Percentiles rank a stretch among this genome's conserved stretches.
These are phyloP conservation scores for Nakaseomyces nivariensis DNA, from an alignment of 1,139 yeast species.

Conservation along the genomic window DNA sequence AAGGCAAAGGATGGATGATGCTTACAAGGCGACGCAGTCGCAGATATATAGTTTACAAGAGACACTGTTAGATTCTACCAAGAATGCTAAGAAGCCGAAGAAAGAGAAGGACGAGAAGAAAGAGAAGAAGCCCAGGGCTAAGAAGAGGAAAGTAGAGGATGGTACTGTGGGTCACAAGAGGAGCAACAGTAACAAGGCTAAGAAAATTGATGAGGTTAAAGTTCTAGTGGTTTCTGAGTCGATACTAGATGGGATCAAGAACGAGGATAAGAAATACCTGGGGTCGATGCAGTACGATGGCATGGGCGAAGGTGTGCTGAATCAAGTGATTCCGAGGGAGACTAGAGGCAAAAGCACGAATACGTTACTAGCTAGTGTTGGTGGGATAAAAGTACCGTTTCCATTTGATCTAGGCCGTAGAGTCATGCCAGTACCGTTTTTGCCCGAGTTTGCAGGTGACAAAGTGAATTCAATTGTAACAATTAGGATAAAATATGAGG, in stretches of 20 bases:
- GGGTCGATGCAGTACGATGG: constrained; percentile 21
- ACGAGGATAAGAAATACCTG: constrained; percentile 9
- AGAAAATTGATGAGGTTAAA: constrained; percentile 4
- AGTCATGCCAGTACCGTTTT: constrained; percentile 20
- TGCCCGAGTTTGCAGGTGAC: constrained; percentile 18
- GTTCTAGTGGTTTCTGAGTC: constrained; percentile 9
- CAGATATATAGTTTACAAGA: constrained; percentile 28
- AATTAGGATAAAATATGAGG: constrained; percentile 16
- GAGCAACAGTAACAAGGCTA: neutral
- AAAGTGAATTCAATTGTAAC: constrained; percentile 18
- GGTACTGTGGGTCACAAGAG: neutral
- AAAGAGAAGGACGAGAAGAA: constrained; percentile 1
- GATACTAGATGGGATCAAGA: constrained; percentile 5
- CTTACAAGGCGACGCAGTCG: constrained; percentile 27
- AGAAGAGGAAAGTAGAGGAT: neutral
- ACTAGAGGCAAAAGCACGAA: neutral
- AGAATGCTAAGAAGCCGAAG: constrained; percentile 6
- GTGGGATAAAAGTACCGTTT: constrained; percentile 19
- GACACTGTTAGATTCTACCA: constrained; percentile 25
- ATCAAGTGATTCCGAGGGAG: neutral
- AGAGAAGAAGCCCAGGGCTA: constrained; percentile 1
- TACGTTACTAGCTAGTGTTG: neutral
- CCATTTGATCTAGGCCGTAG: constrained; percentile 12
- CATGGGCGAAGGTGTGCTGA: constrained; percentile 13
- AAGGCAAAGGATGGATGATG: neutral